Evolutionary conservation across 495 filamentous ascomycete species (phyloP).

Genomic region (Hypomontagnella submonticulosa): DNA sequence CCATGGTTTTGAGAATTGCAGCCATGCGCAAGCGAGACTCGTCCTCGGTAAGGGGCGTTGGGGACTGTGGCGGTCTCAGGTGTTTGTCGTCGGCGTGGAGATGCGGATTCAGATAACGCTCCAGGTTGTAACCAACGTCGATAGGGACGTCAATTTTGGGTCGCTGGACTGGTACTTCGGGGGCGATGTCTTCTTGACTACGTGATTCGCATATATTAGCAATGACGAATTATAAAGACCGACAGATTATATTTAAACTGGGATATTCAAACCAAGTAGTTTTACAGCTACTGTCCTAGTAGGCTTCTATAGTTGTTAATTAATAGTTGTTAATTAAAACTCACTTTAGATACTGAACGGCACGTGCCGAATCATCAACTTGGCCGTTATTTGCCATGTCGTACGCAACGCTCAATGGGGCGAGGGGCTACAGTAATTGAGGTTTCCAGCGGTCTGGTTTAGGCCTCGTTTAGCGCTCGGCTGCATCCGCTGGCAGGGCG

Average conservation of each 20-base stretch:
- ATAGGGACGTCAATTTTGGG: constrained; percentile 41
- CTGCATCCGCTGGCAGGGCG: constrained; percentile 37
- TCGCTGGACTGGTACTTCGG: constrained; percentile 20
- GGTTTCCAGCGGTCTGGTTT: constrained; percentile 36
- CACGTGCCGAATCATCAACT: constrained; percentile 38
- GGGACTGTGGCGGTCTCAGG: constrained; percentile 34
- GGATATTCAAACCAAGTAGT: too few relatives aligned
- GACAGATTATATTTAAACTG: too few relatives aligned
- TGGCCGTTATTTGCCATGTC: constrained; percentile 41
- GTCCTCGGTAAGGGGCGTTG: constrained; percentile 42
- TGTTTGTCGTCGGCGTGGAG: constrained; percentile 42
- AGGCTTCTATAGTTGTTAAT: too few relatives aligned
- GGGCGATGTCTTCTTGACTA: constrained; percentile 32
- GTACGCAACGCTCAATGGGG: constrained; percentile 3
- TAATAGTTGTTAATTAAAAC: constrained; percentile 3
- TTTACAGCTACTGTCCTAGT: too few relatives aligned
- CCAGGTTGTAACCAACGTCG: constrained; percentile 43
- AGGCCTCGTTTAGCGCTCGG: constrained; percentile 38
- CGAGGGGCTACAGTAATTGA: constrained; percentile 21
- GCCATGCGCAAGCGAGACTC: constrained; percentile 47
- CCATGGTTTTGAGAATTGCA: constrained; percentile 31
- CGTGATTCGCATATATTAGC: background rate
- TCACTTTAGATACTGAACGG: constrained; percentile 45
- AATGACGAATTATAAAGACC: background rate
- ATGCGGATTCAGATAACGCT: constrained; percentile 46